These are phyloP conservation scores for Rhodosporidiobolus sp. DNA, from an alignment of 768 basidiomycete species.

Conservation along the genomic window DNA sequence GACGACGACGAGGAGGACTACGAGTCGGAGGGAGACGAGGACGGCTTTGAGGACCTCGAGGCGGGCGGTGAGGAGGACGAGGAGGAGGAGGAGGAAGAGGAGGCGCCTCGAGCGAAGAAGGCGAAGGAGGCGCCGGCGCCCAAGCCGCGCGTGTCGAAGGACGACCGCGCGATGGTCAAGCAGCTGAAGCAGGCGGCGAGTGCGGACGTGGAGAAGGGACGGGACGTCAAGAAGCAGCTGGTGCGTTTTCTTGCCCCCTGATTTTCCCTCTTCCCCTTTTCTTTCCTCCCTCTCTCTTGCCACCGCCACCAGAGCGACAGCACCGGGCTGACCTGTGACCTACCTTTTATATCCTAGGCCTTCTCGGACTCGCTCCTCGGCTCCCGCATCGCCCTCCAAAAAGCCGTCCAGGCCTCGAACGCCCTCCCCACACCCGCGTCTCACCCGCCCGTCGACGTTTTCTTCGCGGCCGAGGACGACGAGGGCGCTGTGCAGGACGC, in stretches of 20 bases:
- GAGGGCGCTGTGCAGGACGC: slow-evolving; percentile 45
- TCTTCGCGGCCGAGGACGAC: slow-evolving; percentile 27
- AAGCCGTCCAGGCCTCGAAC: slow-evolving; percentile 65
- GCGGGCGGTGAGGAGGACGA: slow-evolving; percentile 18
- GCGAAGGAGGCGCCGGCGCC: not conserved
- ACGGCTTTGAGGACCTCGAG: slow-evolving; percentile 45
- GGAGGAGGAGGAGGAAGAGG: slow-evolving; percentile 39
- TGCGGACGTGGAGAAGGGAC: slow-evolving; percentile 63
- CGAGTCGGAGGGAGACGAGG: slow-evolving; percentile 29
- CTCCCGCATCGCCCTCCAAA: slow-evolving; percentile 87
- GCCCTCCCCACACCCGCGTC: slow-evolving; percentile 56
- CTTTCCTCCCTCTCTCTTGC: not conserved
- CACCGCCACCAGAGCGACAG: not conserved
- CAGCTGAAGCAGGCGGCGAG: slow-evolving; percentile 39
- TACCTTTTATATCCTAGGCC: slow-evolving; percentile 54
- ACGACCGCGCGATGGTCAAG: slow-evolving; percentile 35
- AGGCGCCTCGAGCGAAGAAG: not conserved
- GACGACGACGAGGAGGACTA: slow-evolving; percentile 11
- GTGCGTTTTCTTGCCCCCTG: slow-evolving; percentile 54
- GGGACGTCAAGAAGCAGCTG: slow-evolving; percentile 75
- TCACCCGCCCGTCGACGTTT: not conserved
- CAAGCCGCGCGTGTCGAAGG: slow-evolving; percentile 33
- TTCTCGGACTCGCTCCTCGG: slow-evolving; percentile 85
- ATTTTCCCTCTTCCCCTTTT: not conserved
- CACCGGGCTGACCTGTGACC: too few species aligned